Conservation (phyloP, 495 filamentous ascomycete genomes). For the Aspergillus sclerotioniger region DNA sequence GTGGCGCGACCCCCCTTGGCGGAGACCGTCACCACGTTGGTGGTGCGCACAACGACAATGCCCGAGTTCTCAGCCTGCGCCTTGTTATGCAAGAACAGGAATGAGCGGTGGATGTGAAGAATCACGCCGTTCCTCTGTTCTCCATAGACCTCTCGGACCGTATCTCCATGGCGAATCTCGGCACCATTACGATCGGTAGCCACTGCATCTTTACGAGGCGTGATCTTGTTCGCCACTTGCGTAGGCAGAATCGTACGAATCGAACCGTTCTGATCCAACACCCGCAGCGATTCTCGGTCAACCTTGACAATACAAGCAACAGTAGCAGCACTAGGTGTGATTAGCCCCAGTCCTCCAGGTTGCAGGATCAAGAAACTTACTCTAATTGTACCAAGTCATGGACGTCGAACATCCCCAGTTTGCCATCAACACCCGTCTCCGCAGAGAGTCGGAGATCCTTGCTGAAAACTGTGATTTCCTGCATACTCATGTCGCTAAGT, state of each 20-base stretch:
- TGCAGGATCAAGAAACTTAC: constrained; percentile 39
- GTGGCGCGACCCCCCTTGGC: constrained; percentile 79
- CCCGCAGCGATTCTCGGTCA: constrained; percentile 84
- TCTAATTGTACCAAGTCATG: constrained; percentile 95
- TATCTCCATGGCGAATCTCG: constrained; percentile 88
- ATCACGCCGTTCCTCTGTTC: constrained; percentile 84
- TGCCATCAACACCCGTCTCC: constrained; percentile 78
- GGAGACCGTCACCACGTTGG: constrained; percentile 81
- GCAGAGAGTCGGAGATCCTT: constrained; percentile 91
- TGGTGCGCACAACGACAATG: constrained; percentile 82
- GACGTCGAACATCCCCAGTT: constrained; percentile 81
- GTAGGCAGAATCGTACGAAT: constrained; percentile 80
- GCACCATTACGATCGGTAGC: constrained; percentile 92
- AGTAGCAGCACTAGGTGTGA: constrained; percentile 61
- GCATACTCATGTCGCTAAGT: constrained; percentile 83
- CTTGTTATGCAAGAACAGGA: constrained; percentile 81
- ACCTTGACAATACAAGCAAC: constrained; percentile 94
- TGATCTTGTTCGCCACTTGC: constrained; percentile 83
- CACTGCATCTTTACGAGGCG: constrained; percentile 73
- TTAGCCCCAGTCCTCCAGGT: constrained; percentile 29
- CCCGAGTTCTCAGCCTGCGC: constrained; percentile 85
- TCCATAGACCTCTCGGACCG: constrained; percentile 84
- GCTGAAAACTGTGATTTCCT: constrained; percentile 96
- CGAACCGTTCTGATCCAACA: constrained; percentile 87
- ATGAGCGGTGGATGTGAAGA: constrained; percentile 86